Evolutionary conservation across 164 flowering plant species (phyloP).

Genomic region (Annona cherimola): DNA sequence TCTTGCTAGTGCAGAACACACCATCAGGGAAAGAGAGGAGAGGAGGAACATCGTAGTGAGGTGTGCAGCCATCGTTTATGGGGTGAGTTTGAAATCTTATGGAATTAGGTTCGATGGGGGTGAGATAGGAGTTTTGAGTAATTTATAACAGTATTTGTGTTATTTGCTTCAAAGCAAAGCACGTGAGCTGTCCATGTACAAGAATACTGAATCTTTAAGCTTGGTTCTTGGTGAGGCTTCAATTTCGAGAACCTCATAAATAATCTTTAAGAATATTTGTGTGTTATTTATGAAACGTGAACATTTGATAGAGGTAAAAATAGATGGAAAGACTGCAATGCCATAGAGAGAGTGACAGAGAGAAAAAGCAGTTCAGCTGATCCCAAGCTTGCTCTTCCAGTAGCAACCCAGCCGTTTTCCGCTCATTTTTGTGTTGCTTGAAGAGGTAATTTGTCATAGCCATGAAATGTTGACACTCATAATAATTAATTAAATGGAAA

Average conservation of each 20-base stretch:
- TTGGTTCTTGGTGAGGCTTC: slow-evolving; percentile 23
- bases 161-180: slow-evolving; percentile 46
- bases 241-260: neutral
- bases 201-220: slow-evolving; percentile 42
- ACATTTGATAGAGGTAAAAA: no score
- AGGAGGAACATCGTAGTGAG: slow-evolving; percentile 20
- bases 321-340: no score
- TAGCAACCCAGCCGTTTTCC: no score
- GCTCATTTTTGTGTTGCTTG: no score
- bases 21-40: slow-evolving; percentile 15
- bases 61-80: slow-evolving; percentile 28
- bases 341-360: no score
- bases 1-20: slow-evolving; percentile 16
- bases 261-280: no score
- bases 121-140: slow-evolving; percentile 1
- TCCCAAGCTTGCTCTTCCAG: no score
- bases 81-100: neutral
- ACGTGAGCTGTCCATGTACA: neutral
- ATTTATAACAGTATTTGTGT: slow-evolving; percentile 5
- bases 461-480: no score
- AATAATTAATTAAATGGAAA: no score
- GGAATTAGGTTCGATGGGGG: neutral
- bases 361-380: no score
- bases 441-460: no score
- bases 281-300: no score